These are phyloP conservation scores for Cryptococcus amylolentus DNA, from an alignment of 1,284 basidiomycete species.

Conservation along the genomic window DNA sequence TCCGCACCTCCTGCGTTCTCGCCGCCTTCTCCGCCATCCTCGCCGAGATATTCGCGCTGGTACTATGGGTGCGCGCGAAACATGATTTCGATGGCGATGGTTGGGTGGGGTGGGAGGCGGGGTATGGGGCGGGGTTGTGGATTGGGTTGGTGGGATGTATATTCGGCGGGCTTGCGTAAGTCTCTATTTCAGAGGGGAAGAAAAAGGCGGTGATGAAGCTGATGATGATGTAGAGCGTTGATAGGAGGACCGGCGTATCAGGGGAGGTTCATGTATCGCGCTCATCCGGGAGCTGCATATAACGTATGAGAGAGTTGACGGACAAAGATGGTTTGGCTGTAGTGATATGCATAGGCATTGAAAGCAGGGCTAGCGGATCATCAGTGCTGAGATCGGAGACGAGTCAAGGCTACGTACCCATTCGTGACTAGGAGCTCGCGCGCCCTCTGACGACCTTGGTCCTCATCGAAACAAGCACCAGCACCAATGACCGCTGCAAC, in stretches of 20 bases:
- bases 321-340: no score
- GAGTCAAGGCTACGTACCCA: no score
- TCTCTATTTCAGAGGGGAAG: background rate
- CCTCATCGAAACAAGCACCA: no score
- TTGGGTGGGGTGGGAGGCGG: constrained; percentile 1
- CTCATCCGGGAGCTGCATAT: constrained; percentile 17
- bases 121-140: constrained; percentile 30
- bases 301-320: constrained; percentile 7
- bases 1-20: constrained; percentile 25
- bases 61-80: constrained; percentile 24
- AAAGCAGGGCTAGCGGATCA: no score
- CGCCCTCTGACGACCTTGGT: no score
- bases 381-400: no score
- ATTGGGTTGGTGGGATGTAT: constrained; percentile 24
- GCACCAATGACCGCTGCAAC: no score
- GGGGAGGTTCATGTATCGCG: constrained; percentile 26
- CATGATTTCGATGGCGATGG: constrained; percentile 6
- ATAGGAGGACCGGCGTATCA: constrained; percentile 20
- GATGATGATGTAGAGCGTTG: constrained; percentile 1
- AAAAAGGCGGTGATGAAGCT: background rate
- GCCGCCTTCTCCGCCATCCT: constrained; percentile 19
- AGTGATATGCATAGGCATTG: no score
- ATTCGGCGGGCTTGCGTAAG: constrained; percentile 23
- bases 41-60: constrained; percentile 25
- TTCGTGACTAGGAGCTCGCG: no score